These are phyloP conservation scores for Acacia confusa DNA, from an alignment of 306 rosid species.

Conservation along the genomic window DNA sequence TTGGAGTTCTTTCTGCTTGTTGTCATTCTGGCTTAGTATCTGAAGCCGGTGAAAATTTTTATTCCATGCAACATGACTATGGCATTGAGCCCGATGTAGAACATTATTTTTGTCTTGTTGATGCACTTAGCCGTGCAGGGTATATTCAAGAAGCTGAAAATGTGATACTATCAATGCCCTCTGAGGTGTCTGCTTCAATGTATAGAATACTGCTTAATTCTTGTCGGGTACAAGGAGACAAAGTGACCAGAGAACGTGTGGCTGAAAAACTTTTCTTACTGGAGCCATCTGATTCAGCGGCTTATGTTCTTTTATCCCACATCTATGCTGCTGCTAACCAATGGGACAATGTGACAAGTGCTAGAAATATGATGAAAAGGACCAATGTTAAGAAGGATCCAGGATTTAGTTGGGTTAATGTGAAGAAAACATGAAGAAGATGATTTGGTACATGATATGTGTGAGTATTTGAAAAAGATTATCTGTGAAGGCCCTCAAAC, in stretches of 20 bases:
- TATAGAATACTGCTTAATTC: background rate
- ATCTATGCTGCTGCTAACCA: background rate
- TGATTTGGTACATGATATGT: conserved; percentile 54
- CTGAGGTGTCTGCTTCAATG: background rate
- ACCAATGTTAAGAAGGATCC: background rate
- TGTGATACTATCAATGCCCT: background rate
- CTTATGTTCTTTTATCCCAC: background rate
- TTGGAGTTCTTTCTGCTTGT: background rate
- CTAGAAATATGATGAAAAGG: background rate
- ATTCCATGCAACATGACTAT: background rate
- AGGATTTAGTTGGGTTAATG: conserved; percentile 9
- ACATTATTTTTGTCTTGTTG: background rate
- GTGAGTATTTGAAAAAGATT: conserved; percentile 53
- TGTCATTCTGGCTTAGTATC: background rate
- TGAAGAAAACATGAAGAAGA: conserved; percentile 70
- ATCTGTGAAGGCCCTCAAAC: conserved; percentile 38
- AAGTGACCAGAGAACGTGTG: background rate
- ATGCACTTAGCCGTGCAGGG: conserved; percentile 1
- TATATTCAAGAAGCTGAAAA: background rate
- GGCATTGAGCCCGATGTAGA: background rate
- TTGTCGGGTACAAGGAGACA: background rate
- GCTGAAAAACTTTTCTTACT: background rate
- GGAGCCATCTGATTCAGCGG: background rate
- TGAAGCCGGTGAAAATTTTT: background rate
- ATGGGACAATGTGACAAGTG: background rate